Evolutionary conservation across 352 stramenopile species (phyloP).

Genomic region (Thraustotheca clavata): DNA sequence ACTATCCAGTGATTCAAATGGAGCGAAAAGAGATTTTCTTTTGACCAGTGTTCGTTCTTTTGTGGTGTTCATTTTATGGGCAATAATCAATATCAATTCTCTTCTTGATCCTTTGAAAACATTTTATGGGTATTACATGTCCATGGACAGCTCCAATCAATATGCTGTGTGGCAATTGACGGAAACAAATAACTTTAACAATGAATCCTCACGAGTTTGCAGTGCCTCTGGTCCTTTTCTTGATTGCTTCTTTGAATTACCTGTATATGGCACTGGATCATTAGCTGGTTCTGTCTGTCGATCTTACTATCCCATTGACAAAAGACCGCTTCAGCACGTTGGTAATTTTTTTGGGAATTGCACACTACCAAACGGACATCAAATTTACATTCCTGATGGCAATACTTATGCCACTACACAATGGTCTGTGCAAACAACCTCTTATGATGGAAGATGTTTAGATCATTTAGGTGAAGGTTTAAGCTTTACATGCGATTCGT

Average conservation of each 20-base stretch:
- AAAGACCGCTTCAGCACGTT: neutral
- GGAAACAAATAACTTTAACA: neutral
- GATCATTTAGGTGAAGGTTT: neutral
- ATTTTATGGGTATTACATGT: conserved; percentile 6
- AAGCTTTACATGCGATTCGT: conserved; percentile 8
- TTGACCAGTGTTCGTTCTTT: too few species aligned
- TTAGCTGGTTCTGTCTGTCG: neutral
- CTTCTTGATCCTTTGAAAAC: conserved; percentile 4
- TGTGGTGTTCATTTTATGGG: neutral
- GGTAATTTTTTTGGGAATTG: conserved; percentile 19
- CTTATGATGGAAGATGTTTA: neutral
- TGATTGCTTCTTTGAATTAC: conserved; percentile 16
- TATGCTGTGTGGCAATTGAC: neutral
- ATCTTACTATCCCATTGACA: conserved; percentile 12
- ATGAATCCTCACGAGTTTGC: neutral
- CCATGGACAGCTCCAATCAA: neutral
- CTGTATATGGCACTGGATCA: conserved; percentile 5
- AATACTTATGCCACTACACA: neutral
- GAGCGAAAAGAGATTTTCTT: too few species aligned
- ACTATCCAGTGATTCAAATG: too few species aligned
- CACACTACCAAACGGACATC: neutral
- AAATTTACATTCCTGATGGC: neutral
- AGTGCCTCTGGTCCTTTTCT: neutral
- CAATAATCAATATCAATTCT: conserved; percentile 1
- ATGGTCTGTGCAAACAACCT: conserved; percentile 12